Evolutionary conservation across 2,329 filamentous ascomycete genomes (phyloP), one percentile per base, ranked within the genome.

Genomic region (Phialocephala subalpina): DNA sequence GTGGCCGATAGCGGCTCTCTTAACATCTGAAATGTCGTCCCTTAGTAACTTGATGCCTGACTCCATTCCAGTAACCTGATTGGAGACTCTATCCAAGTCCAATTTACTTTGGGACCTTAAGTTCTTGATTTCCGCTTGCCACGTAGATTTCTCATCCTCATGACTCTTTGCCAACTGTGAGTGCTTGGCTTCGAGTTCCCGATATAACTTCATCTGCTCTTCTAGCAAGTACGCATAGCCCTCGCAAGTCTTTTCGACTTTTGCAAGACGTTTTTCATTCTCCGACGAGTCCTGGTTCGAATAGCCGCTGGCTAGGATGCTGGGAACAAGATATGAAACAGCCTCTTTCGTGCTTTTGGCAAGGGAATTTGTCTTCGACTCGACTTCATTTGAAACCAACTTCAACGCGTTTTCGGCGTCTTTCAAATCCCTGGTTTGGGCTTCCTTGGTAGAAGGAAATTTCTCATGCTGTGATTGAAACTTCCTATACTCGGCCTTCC

Each of bases 371-470:
- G 68, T 49, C 27, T 63, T 66, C 2, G 33, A n/a, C 22, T 58
- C 59, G 2, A 67, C 0, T 18, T 67, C 49, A 2, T 66, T 36
- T 11, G 40, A 55, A 14, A 65, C 53, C 6, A 20, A 25, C n/a
- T 57, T 63, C 3, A 62, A 65, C 8, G 58, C 47, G 25, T 60
- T 68, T 29, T 72, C 67, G 1, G 65, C 67, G 42, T 63, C 20
- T 12, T 58, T 62, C 55, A 55, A 70, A 22, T 59, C 62, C 5
- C 38, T 25, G 27, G 27, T 58, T 57, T 72, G 68, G 27, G 58
- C 52, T 22, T 71, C 63, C 42, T 67, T 68, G 7, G 62, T 67
- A 18, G 63, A 55, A 0, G 70, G 67, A 45, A 64, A 72, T 38
- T 66, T 67, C 3, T 67, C 70, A 40, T 69, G 68, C 20, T 65